A percentile compares a stretch with the other conserved stretches of the same genome.
Evolutionary conservation across 306 rosid genomes (phyloP).

Genomic region (Quercus ilex): DNA sequence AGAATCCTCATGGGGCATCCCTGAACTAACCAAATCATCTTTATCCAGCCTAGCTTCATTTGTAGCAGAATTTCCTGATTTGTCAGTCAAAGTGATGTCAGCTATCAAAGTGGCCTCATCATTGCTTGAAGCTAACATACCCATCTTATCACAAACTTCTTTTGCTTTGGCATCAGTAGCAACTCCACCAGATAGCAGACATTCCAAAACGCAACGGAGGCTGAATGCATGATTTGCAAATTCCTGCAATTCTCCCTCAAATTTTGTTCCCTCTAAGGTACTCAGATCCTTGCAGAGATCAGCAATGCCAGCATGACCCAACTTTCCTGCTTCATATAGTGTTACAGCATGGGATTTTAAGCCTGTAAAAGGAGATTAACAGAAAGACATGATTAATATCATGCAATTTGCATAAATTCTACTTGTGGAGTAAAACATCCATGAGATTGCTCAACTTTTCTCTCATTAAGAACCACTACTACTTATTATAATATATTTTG

Average conservation of each 20-base stretch:
- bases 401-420: background rate
- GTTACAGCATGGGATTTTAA: conserved; percentile 98
- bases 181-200: conserved; percentile 83
- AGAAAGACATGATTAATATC: conserved; percentile 6
- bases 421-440: background rate
- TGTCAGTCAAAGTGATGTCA: conserved; percentile 37
- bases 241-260: conserved; percentile 95
- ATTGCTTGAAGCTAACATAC: conserved; percentile 37
- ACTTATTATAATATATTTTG: background rate
- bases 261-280: conserved; percentile 78
- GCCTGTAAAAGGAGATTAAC: conserved; percentile 49
- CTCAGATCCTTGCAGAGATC: conserved; percentile 96
- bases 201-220: conserved; percentile 86
- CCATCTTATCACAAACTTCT: conserved; percentile 38
- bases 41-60: conserved; percentile 26
- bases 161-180: conserved; percentile 38
- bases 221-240: conserved; percentile 97
- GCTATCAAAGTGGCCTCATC: conserved; percentile 41
- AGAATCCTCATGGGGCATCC: conserved; percentile 36
- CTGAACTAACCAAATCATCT: conserved; percentile 33
- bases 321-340: conserved; percentile 90
- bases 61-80: conserved; percentile 25
- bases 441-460: background rate
- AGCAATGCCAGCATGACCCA: conserved; percentile 85
- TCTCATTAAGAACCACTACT: background rate